Conservation (phyloP, 2,329 filamentous ascomycete genomes). For the Ophiostoma tasmaniense region DNA sequence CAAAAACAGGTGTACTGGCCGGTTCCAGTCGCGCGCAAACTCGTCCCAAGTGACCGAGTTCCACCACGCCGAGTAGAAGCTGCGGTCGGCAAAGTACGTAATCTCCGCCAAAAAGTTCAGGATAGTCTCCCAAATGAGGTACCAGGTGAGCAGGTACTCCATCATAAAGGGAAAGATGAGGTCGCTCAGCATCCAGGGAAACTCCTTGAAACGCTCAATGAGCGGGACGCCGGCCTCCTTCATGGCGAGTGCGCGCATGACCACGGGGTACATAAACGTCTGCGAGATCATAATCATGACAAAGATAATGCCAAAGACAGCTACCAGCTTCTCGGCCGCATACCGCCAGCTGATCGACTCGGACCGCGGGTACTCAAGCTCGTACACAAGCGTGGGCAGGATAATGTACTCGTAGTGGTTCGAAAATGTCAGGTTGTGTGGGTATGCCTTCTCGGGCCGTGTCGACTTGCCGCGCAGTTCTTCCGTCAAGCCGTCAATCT, state of each 20-base stretch:
- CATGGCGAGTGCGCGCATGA: slow-evolving; percentile 57
- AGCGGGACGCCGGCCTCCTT: slow-evolving; percentile 58
- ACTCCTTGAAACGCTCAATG: slow-evolving; percentile 52
- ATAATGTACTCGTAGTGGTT: slow-evolving; percentile 67
- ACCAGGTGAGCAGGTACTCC: slow-evolving; percentile 70
- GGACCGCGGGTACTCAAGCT: slow-evolving; percentile 64
- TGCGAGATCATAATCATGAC: slow-evolving; percentile 75
- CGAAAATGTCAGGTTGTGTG: slow-evolving; percentile 55
- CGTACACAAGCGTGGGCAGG: slow-evolving; percentile 70
- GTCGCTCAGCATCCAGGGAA: slow-evolving; percentile 67
- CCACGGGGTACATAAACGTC: slow-evolving; percentile 67
- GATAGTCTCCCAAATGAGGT: slow-evolving; percentile 70
- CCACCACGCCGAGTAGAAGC: slow-evolving; percentile 61
- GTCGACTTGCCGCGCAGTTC: slow-evolving; percentile 58
- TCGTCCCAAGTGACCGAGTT: slow-evolving; percentile 60
- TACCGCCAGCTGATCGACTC: slow-evolving; percentile 66
- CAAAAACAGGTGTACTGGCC: slow-evolving; percentile 67
- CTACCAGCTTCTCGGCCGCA: slow-evolving; percentile 61
- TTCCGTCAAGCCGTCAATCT: slow-evolving; percentile 55
- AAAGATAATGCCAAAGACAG: slow-evolving; percentile 63
- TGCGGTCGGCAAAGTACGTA: slow-evolving; percentile 67
- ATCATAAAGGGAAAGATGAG: slow-evolving; percentile 72
- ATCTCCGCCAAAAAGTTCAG: slow-evolving; percentile 70
- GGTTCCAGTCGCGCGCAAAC: slow-evolving; percentile 73
- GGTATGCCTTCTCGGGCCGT: slow-evolving; percentile 46